Conservation (phyloP, 192 early-diverging fungal genomes). For the Coemansia furcata region DNA sequence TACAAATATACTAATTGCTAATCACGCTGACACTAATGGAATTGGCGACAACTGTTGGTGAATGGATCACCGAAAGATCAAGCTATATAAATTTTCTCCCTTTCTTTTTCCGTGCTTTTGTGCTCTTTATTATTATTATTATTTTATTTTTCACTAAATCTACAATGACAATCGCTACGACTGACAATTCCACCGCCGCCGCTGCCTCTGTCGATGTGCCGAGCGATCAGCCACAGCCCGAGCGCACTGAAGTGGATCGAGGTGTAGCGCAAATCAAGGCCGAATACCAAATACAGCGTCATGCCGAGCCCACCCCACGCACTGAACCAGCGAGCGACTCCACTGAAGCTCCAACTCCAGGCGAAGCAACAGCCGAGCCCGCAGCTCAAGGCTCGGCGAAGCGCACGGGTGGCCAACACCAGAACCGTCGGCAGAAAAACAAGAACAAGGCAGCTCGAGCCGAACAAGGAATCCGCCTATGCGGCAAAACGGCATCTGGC, state of each 20-base stretch:
- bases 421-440: conserved; percentile 15
- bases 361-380: not conserved
- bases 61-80: not conserved
- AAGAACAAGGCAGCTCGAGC: conserved; percentile 5
- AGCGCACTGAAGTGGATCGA: not conserved
- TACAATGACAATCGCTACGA: conserved; percentile 1
- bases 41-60: not conserved
- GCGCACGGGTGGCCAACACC: conserved; percentile 18
- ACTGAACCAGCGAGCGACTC: not conserved
- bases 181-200: not conserved
- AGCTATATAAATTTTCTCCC: not conserved
- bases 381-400: not conserved
- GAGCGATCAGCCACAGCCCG: not conserved
- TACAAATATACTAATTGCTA: too few species aligned
- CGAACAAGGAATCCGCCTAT: conserved; percentile 39
- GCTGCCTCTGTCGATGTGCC: not conserved
- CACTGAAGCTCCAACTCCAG: not conserved
- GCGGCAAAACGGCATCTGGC: conserved; percentile 50
- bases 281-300: conserved; percentile 15
- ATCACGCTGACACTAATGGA: too few species aligned
- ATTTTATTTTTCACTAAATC: not conserved
- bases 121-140: not conserved
- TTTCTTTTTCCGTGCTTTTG: not conserved
- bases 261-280: conserved; percentile 24
- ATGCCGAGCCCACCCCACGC: not conserved